These are phyloP conservation scores for Stereocaulon alpinum DNA, from an alignment of 495 filamentous ascomycete genomes.

Conservation along the genomic window DNA sequence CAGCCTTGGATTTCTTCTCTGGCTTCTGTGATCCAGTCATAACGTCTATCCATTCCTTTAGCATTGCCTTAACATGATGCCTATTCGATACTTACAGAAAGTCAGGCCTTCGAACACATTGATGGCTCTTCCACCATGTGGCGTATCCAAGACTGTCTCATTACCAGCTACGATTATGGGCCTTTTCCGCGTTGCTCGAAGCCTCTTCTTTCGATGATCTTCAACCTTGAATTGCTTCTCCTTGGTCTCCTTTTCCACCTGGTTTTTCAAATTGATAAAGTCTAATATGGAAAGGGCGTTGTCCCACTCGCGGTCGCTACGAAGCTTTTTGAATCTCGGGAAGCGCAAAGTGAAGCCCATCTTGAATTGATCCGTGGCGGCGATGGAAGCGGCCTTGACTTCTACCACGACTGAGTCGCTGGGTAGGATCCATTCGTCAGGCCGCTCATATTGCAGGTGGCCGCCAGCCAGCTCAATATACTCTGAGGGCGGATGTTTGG, in stretches of 20 bases:
- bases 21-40: slow-evolving; percentile 50
- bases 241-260: slow-evolving; percentile 61
- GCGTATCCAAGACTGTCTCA: slow-evolving; percentile 37
- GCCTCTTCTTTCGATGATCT: slow-evolving; percentile 49
- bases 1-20: slow-evolving; percentile 61
- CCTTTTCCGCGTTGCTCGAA: slow-evolving; percentile 54
- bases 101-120: slow-evolving; percentile 62
- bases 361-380: slow-evolving; percentile 63
- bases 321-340: slow-evolving; percentile 76
- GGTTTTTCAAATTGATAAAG: slow-evolving; percentile 60
- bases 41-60: slow-evolving; percentile 31
- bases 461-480: slow-evolving; percentile 77
- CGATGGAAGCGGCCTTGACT: slow-evolving; percentile 81
- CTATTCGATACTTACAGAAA: slow-evolving; percentile 55
- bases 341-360: slow-evolving; percentile 76
- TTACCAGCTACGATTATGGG: slow-evolving; percentile 61
- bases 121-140: slow-evolving; percentile 47
- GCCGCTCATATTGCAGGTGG: slow-evolving; percentile 61
- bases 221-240: slow-evolving; percentile 79
- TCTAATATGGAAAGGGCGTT: slow-evolving; percentile 65
- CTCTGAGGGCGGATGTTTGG: slow-evolving; percentile 63
- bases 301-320: slow-evolving; percentile 76
- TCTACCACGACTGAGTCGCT: slow-evolving; percentile 77
- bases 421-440: slow-evolving; percentile 91
- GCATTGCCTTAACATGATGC: slow-evolving; percentile 24